A percentile compares a stretch with the other conserved stretches of the same genome.
These are phyloP conservation scores for Kingdonia uniflora DNA, from an alignment of 164 flowering plant genomes.

Conservation along the genomic window DNA sequence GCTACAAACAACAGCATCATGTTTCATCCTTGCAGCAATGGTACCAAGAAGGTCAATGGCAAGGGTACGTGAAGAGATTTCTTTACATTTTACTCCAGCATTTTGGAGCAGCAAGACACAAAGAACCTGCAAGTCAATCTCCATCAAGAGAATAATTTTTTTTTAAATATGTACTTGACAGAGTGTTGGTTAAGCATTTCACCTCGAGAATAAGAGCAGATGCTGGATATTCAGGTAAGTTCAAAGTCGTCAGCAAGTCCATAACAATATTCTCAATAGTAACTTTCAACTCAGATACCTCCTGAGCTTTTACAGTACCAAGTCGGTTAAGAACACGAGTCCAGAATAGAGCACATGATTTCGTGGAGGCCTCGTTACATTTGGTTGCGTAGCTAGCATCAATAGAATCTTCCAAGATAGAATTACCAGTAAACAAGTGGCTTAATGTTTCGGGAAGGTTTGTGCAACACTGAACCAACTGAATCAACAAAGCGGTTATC, in stretches of 20 bases:
- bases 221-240: conserved; percentile 95
- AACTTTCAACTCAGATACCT: conserved; percentile 70
- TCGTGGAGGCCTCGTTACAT: conserved; percentile 72
- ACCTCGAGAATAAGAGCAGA: conserved; percentile 87
- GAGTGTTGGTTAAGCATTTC: neutral
- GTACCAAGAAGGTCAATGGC: conserved; percentile 95
- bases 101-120: conserved; percentile 94
- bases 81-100: conserved; percentile 92
- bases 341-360: conserved; percentile 86
- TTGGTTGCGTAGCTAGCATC: conserved; percentile 51
- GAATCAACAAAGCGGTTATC: conserved; percentile 85
- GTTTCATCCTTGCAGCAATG: conserved; percentile 88
- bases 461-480: conserved; percentile 74
- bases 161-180: neutral
- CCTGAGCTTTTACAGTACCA: conserved; percentile 63
- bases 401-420: conserved; percentile 44
- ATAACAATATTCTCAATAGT: conserved; percentile 77
- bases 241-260: conserved; percentile 75
- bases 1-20: conserved; percentile 53
- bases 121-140: conserved; percentile 60
- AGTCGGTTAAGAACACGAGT: conserved; percentile 81
- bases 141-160: conserved; percentile 9
- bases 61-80: conserved; percentile 66
- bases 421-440: conserved; percentile 28
- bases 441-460: conserved; percentile 64